Evolutionary conservation across 2,329 filamentous ascomycete species (phyloP), one percentile per base, ranked within the genome.

Genomic region (Cercospora zeina): DNA sequence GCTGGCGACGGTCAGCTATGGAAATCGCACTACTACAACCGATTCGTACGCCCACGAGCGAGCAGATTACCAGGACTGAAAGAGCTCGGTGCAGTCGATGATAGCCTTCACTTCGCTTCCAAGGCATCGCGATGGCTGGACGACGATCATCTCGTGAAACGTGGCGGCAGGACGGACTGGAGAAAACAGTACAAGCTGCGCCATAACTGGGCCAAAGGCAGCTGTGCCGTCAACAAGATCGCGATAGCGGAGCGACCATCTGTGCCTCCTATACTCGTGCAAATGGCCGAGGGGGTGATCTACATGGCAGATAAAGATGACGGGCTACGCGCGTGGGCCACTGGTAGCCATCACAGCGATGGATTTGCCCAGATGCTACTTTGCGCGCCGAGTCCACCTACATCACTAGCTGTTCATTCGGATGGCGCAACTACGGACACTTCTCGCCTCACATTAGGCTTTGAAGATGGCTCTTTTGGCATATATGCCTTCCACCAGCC

Each of bases 191-290:
- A 96, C 76, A 91, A 89, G 71, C 81, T 97, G 54, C 84, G 90
- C 50, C 89, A 96, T 73, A 97, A 97, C 77, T 97, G 95, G 95
- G 85, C 89, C 1, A 85, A 83, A 65, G 95, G 93, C 0, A 87
- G 85, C 68, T 96, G 91, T 70, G 88, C 85, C 37, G 86, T 96
- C 11, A 87, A 89, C 36, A 90, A 96, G 75, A 84, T 97, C 31
- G 82, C 87, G 49, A 83, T 91, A 24, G 78, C 81, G 58, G 78
- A 82, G 62, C 69, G 77, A 47, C 76, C 79, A 1, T 77, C 80
- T 58, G 72, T 87, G 74, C 80, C 89, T 37, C 82, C 82, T 2
- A 74, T 92, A 37, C 79, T 97, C 6, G 89, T 93, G 53, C 91
- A 90, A 73, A 83, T 96, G 65, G 84, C 88, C 45, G 86, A 91